phyloP scores from a whole-genome alignment of 1,284 basidiomycete genomes.

The Omphalotus olearius region DNA sequence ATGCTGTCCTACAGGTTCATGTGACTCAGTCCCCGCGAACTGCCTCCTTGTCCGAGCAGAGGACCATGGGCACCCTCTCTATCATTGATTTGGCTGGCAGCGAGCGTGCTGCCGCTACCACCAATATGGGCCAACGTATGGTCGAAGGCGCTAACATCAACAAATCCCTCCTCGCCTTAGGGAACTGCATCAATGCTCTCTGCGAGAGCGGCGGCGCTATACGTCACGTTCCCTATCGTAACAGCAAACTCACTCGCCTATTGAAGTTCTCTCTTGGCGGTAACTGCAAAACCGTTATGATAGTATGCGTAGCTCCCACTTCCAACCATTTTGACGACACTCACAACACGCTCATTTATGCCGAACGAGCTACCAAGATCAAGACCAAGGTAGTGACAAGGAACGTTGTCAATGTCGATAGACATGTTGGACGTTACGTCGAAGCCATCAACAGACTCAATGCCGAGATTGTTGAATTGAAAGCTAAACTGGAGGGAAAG shows the following conservation, averaged over 20 bases:
- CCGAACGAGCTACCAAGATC: constrained; percentile 94
- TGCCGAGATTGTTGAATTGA: constrained; percentile 80
- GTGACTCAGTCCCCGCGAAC: constrained; percentile 84
- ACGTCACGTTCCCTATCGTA: constrained; percentile 91
- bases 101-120: constrained; percentile 91
- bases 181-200: constrained; percentile 95
- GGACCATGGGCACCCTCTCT: constrained; percentile 84
- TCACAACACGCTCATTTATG: constrained; percentile 94
- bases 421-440: constrained; percentile 91
- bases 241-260: constrained; percentile 93
- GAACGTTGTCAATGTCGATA: constrained; percentile 90
- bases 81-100: constrained; percentile 97
- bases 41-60: constrained; percentile 73
- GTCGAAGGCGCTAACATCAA: constrained; percentile 98
- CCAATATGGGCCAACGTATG: constrained; percentile 96
- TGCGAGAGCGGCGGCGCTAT: constrained; percentile 83
- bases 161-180: constrained; percentile 91
- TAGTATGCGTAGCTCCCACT: constrained; percentile 93
- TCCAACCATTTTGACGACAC: constrained; percentile 96
- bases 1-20: constrained; percentile 93
- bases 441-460: constrained; percentile 90
- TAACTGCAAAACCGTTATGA: constrained; percentile 98
- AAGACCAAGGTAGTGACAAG: constrained; percentile 91
- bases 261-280: constrained; percentile 96
- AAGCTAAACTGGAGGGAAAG: constrained; percentile 76